These are phyloP conservation scores for Calonectria leucothoes DNA, from an alignment of 2,329 filamentous ascomycete genomes.

Conservation along the genomic window DNA sequence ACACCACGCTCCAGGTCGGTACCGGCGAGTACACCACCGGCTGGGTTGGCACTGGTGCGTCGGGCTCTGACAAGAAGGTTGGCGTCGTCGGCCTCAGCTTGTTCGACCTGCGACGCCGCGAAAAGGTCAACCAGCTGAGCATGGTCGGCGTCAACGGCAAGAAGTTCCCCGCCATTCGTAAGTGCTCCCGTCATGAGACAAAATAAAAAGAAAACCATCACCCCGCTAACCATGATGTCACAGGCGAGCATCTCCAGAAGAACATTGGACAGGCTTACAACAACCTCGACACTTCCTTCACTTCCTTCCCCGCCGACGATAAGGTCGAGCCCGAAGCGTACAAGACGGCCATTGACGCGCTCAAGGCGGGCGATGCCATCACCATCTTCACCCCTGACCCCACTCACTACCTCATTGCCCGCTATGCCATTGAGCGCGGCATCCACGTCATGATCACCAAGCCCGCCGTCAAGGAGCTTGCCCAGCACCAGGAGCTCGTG, in stretches of 20 bases:
- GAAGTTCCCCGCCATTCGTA: conserved; percentile 93
- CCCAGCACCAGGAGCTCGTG: conserved; percentile 82
- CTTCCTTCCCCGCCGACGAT: conserved; percentile 83
- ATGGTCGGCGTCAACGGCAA: conserved; percentile 92
- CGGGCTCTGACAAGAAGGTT: conserved; percentile 94
- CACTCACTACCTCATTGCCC: conserved; percentile 90
- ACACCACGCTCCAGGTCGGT: conserved; percentile 70
- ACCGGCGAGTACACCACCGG: conserved; percentile 98
- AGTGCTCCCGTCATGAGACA: conserved; percentile 46
- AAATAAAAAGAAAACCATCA: background rate
- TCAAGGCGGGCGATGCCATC: conserved; percentile 86
- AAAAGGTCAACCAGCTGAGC: conserved; percentile 85
- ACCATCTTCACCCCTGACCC: conserved; percentile 97
- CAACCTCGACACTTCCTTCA: conserved; percentile 85
- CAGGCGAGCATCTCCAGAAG: conserved; percentile 84
- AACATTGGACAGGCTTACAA: conserved; percentile 94
- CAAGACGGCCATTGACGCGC: conserved; percentile 87
- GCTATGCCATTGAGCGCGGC: conserved; percentile 89
- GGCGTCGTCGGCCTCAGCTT: conserved; percentile 91
- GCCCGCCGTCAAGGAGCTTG: conserved; percentile 87
- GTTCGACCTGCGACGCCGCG: conserved; percentile 87
- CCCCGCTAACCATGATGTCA: conserved; percentile 20
- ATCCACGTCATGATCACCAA: conserved; percentile 96
- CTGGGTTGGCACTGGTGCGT: conserved; percentile 86
- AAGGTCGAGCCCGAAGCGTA: conserved; percentile 82